Base-by-base conservation (phyloP, 2,329 filamentous ascomycete species). In the Colletotrichum viniferum region DNA sequence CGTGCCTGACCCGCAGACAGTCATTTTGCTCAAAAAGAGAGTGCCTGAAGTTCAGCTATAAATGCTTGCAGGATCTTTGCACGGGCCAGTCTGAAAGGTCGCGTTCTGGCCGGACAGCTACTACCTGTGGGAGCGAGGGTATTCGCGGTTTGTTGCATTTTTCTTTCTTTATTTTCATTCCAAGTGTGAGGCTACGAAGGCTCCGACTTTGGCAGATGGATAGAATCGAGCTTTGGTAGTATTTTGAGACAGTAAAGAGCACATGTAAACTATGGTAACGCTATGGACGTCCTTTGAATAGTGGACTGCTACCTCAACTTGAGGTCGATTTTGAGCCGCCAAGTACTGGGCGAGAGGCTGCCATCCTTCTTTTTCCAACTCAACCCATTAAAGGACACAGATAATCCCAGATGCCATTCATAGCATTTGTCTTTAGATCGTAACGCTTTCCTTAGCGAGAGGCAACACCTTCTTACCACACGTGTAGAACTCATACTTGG, bases 271-370 rank as follows among this genome's bases (percentile, higher is more conserved):
- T 48, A 48, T 2, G 5, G n/a, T 4, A 21, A 12, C 5, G 9
- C n/a, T n/a, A 4, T 21, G 1, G 43, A 21, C 5, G 18, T 10
- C 38, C 3, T 12, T 12, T 2, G 2, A 21, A 48, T 13, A 10
- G 5, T 4, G 6, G n/a, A 48, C 10, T 21, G 18, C 9, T n/a
- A n/a, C 32, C 32, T 3, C 13, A 14, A 34, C 9, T 12, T 43
- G 8, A 7, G 18, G 5, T 48, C 18, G 18, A 12, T 7, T 48
- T 48, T 21, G 38, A 43, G 38, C 9, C 9, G 8, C 18, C 38
- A 48, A 7, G 18, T 7, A 0, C 43, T 2, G 18, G 1, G 5
- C n/a, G n/a, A 48, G 10, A 21, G 18, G 43, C 5, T 21, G 0
- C 1, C 38, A n/a, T 48, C 24, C 24, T 24, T 24, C 24, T 24